Evolutionary conservation across 1,284 basidiomycete genomes (phyloP).

Genomic region (Takashimella tepidaria): DNA sequence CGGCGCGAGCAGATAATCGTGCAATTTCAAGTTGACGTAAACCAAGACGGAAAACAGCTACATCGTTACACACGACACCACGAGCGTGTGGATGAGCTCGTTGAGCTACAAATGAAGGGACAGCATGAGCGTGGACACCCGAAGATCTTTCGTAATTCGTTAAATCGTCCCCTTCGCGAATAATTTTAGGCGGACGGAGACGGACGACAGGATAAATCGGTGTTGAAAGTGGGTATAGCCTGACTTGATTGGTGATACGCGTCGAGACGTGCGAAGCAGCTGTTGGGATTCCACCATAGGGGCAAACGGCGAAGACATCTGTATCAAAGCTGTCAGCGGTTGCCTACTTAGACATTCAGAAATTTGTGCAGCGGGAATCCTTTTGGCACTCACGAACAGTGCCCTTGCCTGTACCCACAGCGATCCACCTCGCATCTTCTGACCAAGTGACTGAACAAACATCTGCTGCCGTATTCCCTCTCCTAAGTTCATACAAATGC

Average conservation of each 20-base stretch:
- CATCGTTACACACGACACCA: constrained; percentile 27
- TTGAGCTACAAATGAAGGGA: constrained; percentile 13
- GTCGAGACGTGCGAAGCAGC: constrained; percentile 60
- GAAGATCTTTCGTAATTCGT: neutral
- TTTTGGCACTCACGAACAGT: constrained; percentile 46
- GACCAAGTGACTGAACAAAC: constrained; percentile 57
- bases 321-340: constrained; percentile 45
- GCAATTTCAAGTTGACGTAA: constrained; percentile 24
- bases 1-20: constrained; percentile 14
- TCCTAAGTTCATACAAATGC: constrained; percentile 64
- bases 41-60: constrained; percentile 24
- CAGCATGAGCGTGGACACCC: neutral
- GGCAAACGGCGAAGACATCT: constrained; percentile 71
- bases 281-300: constrained; percentile 65
- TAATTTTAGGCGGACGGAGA: constrained; percentile 40
- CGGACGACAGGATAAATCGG: constrained; percentile 58
- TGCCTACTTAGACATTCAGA: no score
- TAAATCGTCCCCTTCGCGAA: neutral
- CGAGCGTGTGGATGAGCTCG: constrained; percentile 17
- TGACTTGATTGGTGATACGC: constrained; percentile 55
- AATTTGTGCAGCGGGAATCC: no score
- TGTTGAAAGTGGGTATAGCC: constrained; percentile 55
- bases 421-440: constrained; percentile 64
- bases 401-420: constrained; percentile 55
- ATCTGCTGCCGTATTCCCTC: constrained; percentile 65